Base-by-base conservation (phyloP, 192 early-diverging fungal genomes). In the Geranomyces michiganensis region DNA sequence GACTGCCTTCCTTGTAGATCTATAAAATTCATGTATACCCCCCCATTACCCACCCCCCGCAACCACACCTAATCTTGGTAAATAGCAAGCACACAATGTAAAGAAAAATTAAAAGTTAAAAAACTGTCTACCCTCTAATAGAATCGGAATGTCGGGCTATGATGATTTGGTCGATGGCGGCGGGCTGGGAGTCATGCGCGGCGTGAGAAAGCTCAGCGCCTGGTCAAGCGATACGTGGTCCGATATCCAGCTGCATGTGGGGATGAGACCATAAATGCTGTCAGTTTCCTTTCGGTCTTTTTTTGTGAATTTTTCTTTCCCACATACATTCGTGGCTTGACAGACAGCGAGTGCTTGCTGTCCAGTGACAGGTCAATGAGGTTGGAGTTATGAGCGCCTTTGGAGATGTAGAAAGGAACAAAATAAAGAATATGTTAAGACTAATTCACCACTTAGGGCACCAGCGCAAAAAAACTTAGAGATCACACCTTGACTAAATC, bases 361-460 rank as follows among this genome's bases (percentile, higher is more conserved):
- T 96, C 94, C 70, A 96, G 82, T 53, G 90, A 89, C 21, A 93
- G 82, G 69, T 97, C 96, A 32, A 97, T 82, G 24, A 99, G 85
- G 65, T 96, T 93, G 62, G 92, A 84, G 75, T 93, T 91, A 66
- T 93, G 90, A 33, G 96, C 94, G 1, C 96, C 96, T 6, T 93
- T 14, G 22, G 45, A 24, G 22, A 26, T 9, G 17, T 17, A 47
- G 5, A 55, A 55, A 14, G 26, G 26, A 55, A 55, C 3, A 14
- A 55, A 4, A 27, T 15, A 15, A 15, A 55, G 15, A 55, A 55
- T n/a, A n/a, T 6, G 15, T 55, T 14, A 24, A 55, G 14, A n/a
- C n/a, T n/a, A n/a, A n/a, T n/a, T n/a, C n/a, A n/a, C n/a, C n/a
- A n/a, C n/a, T n/a, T n/a, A n/a, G n/a, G n/a, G n/a, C n/a, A n/a